Conservation (phyloP, 495 filamentous ascomycete genomes). For the Zalerion maritima region DNA sequence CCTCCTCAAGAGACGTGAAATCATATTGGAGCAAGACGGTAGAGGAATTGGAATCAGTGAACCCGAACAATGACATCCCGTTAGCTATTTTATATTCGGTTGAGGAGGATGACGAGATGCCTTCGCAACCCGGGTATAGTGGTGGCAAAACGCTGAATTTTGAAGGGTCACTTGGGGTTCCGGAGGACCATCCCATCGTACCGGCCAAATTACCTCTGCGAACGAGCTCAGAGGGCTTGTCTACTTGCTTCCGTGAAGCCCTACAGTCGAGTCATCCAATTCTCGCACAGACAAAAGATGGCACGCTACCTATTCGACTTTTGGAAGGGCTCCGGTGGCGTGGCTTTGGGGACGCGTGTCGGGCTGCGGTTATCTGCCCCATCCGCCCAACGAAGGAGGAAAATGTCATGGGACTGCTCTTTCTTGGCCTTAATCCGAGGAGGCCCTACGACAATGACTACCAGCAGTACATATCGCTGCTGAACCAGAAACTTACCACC, state of each 20-base stretch:
- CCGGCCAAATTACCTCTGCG: too few relatives aligned
- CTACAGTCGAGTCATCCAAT: slow-evolving; percentile 39
- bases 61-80: slow-evolving; percentile 35
- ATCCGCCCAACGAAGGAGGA: slow-evolving; percentile 45
- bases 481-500: slow-evolving; percentile 46
- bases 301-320: slow-evolving; percentile 33
- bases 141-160: slow-evolving; percentile 32
- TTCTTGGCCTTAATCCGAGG: slow-evolving; percentile 48
- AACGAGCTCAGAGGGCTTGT: slow-evolving; percentile 33
- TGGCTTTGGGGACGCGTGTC: slow-evolving; percentile 43
- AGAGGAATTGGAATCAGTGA: slow-evolving; percentile 13
- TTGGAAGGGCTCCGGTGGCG: slow-evolving; percentile 42
- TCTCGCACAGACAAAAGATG: slow-evolving; percentile 37
- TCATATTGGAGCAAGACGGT: slow-evolving; percentile 22
- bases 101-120: slow-evolving; percentile 25
- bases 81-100: slow-evolving; percentile 45
- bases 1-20: slow-evolving; percentile 16
- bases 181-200: slow-evolving; percentile 35
- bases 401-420: slow-evolving; percentile 38
- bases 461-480: slow-evolving; percentile 43
- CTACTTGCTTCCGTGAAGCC: slow-evolving; percentile 39
- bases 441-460: slow-evolving; percentile 57
- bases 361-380: slow-evolving; percentile 43
- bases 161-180: slow-evolving; percentile 45
- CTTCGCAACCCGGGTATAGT: slow-evolving; percentile 22